These are phyloP conservation scores for Rhododendron vialii DNA, from an alignment of 148 eudicot species.

Conservation along the genomic window DNA sequence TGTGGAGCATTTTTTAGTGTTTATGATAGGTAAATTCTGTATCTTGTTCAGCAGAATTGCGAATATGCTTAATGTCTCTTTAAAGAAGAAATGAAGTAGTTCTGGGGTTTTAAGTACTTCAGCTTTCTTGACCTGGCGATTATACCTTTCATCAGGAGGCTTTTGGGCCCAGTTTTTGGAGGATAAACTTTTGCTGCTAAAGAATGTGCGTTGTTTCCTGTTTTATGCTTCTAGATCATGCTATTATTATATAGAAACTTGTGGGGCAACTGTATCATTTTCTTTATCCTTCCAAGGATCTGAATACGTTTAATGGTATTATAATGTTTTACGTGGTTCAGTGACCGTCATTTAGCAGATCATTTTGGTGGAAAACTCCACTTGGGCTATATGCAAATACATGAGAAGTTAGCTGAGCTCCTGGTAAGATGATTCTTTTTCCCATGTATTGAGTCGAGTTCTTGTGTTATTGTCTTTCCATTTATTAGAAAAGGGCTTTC, in stretches of 20 bases:
- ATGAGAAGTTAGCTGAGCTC: slow-evolving; percentile 86
- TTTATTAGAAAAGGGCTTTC: background rate
- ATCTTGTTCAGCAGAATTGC: background rate
- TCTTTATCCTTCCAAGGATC: background rate
- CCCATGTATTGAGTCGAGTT: background rate
- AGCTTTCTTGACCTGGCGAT: slow-evolving; percentile 70
- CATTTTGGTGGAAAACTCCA: slow-evolving; percentile 99
- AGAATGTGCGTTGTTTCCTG: slow-evolving; percentile 81
- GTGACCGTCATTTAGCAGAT: slow-evolving; percentile 94
- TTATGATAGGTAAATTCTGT: slow-evolving; percentile 71
- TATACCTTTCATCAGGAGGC: slow-evolving; percentile 96
- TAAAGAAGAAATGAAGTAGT: slow-evolving; percentile 34
- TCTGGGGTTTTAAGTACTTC: slow-evolving; percentile 47
- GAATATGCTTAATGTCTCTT: background rate
- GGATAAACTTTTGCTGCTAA: slow-evolving; percentile 92
- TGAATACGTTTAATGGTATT: background rate
- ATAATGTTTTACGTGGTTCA: slow-evolving; percentile 30
- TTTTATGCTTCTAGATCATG: slow-evolving; percentile 62
- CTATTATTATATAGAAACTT: slow-evolving; percentile 44
- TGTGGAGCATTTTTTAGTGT: slow-evolving; percentile 99
- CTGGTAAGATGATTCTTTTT: slow-evolving; percentile 45
- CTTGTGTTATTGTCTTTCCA: background rate
- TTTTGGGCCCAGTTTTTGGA: slow-evolving; percentile 85
- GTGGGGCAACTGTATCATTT: slow-evolving; percentile 13
- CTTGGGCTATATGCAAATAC: slow-evolving; percentile 94